Percentiles rank a stretch among this genome's conserved stretches.
Conservation (phyloP, 1,284 basidiomycete genomes). For the Cryptococcus sp. region DNA sequence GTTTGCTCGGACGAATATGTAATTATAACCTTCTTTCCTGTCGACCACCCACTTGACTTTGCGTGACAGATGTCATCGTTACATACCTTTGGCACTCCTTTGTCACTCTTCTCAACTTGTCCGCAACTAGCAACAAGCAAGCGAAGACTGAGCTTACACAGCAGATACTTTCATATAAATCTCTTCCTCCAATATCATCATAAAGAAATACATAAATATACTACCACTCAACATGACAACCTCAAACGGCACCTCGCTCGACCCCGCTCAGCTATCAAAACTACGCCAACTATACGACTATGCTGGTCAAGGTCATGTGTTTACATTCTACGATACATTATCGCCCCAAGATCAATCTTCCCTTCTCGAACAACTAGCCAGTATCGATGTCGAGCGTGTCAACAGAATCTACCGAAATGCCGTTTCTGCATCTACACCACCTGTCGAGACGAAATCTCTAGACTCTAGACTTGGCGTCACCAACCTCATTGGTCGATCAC, state of each 20-base stretch:
- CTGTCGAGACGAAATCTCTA: constrained; percentile 63
- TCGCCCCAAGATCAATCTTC: constrained; percentile 60
- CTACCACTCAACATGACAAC: constrained; percentile 5
- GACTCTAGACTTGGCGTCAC: constrained; percentile 48
- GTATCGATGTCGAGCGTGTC: constrained; percentile 83
- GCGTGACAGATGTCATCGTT: no score
- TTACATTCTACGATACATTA: constrained; percentile 79
- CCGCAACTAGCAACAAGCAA: no score
- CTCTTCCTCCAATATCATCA: no score
- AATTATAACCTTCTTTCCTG: no score
- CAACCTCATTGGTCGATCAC: constrained; percentile 25
- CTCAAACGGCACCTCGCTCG: constrained; percentile 1
- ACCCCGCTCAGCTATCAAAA: constrained; percentile 25
- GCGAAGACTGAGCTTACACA: no score
- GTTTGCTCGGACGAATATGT: no score
- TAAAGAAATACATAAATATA: no score
- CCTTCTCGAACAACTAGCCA: constrained; percentile 69
- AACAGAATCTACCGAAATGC: constrained; percentile 83
- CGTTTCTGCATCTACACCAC: constrained; percentile 54
- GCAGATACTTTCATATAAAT: no score
- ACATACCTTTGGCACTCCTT: no score
- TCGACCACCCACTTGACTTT: no score
- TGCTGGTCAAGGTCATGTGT: constrained; percentile 83
- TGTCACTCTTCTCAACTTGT: no score
- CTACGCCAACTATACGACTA: constrained; percentile 58